Evolutionary conservation across 164 flowering plant species (phyloP), one percentile per base, ranked within the genome.

Genomic region (Nelumbo lutea): DNA sequence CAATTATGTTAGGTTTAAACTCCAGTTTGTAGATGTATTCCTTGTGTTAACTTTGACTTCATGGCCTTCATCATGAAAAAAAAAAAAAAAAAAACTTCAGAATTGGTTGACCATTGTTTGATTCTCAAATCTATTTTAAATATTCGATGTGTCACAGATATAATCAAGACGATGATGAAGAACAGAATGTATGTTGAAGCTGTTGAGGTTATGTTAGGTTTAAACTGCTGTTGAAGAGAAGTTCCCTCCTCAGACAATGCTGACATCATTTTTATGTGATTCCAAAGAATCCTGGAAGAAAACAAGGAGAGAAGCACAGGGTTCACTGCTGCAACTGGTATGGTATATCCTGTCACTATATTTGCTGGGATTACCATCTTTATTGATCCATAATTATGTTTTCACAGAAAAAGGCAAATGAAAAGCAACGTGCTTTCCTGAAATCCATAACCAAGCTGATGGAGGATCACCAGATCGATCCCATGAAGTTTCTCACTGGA

Each of bases 181-280:
- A 72, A 61, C 39, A 75, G 77, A 53, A 77, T 77, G 82, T 65
- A 62, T 64, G 70, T 77, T 53, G 82, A 79, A 72, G 88, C 88
- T 68, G 70, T 80, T 68, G 79, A 79, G 66, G 39, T 83, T 61
- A 75, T 67, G 40, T 75, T 39, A 67, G 69, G 77, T 52, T 80
- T 84, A 27, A 27, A 27, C 27, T 69, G 88, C 84, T 38, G 45
- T 87, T 14, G 79, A 82, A 74, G 84, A 82, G 59, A 80, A 75
- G 74, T 78, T 80, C 48, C 65, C 78, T 15, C 79, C 83, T 59
- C 69, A 67, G 56, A 59, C 63, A 42, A 69, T 84, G 69, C 61
- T 87, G 76, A 63, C 69, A 50, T 60, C 79, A 57, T 79, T 71
- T 68, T 58, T 86, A 59, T 70, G 27, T 39, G 79, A 80, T 55